phyloP scores from a whole-genome alignment of 208 protist species.

The Leishmania guyanensis region DNA sequence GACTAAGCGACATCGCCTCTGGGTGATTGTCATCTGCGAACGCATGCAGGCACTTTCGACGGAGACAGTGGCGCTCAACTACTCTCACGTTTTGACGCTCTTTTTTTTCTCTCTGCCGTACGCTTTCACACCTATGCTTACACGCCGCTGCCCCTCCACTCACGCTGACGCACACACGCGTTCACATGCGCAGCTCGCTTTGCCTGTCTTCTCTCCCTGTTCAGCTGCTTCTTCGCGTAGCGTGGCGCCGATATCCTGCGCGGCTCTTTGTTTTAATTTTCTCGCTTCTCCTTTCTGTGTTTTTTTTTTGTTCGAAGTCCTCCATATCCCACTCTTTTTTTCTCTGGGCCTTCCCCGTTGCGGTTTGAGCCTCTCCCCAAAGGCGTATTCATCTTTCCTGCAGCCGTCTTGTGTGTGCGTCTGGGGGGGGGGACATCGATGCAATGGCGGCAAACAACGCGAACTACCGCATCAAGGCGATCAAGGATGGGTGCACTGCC shows the following conservation, averaged over 20 bases:
- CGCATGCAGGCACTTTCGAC: not conserved
- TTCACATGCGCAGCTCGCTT: constrained; percentile 7
- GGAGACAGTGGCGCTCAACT: not conserved
- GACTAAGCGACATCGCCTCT: not conserved
- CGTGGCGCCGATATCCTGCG: constrained; percentile 8
- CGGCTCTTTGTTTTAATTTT: not conserved
- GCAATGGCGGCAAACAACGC: constrained; percentile 37
- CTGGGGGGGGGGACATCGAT: not conserved
- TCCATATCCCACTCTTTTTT: not conserved
- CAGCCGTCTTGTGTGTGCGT: not conserved
- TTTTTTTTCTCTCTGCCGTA: not conserved
- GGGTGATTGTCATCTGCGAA: not conserved
- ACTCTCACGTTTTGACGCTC: not conserved
- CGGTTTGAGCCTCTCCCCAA: not conserved
- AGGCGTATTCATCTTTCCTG: not conserved
- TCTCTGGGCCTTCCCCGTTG: constrained; percentile 1
- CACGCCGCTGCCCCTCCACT: not conserved
- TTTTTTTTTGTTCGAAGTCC: constrained; percentile 10
- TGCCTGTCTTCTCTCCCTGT: constrained; percentile 14
- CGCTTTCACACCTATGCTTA: not conserved
- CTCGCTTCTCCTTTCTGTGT: constrained; percentile 13
- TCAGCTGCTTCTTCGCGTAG: not conserved
- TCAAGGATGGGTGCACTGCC: constrained; percentile 82
- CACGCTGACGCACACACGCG: not conserved
- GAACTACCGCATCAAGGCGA: constrained; percentile 74